These are phyloP conservation scores for Lipomyces sp. DNA, from an alignment of 805 yeast species.

Conservation along the genomic window DNA sequence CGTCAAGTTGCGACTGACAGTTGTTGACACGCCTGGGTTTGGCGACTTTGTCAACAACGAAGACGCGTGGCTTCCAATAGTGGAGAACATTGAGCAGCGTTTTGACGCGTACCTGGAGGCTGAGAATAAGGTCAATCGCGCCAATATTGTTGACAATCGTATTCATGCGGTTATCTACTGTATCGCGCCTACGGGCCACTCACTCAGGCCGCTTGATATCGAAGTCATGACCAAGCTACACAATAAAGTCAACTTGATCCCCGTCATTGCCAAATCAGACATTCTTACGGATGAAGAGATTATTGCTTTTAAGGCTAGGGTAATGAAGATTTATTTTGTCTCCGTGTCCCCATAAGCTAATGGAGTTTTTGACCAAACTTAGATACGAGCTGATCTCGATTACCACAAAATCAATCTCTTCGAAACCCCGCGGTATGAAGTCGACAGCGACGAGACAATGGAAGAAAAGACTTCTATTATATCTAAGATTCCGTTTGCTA, in stretches of 20 bases:
- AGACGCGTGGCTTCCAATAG: slow-evolving; percentile 81
- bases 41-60: slow-evolving; percentile 78
- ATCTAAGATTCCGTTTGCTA: slow-evolving; percentile 84
- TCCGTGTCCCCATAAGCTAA: too few relatives aligned
- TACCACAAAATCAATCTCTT: slow-evolving; percentile 77
- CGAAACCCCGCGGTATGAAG: slow-evolving; percentile 74
- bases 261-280: slow-evolving; percentile 93
- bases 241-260: slow-evolving; percentile 90
- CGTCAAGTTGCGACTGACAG: slow-evolving; percentile 80
- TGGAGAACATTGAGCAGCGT: slow-evolving; percentile 83
- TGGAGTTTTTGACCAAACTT: neutral
- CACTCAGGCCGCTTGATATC: slow-evolving; percentile 85
- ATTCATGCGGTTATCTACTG: slow-evolving; percentile 93
- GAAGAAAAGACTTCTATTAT: slow-evolving; percentile 68
- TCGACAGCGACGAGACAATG: slow-evolving; percentile 83
- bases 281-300: slow-evolving; percentile 89
- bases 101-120: slow-evolving; percentile 87
- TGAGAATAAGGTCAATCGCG: slow-evolving; percentile 81
- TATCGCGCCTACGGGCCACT: slow-evolving; percentile 97
- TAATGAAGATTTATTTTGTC: neutral
- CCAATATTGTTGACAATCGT: slow-evolving; percentile 74
- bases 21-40: slow-evolving; percentile 91
- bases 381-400: slow-evolving; percentile 69
- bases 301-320: slow-evolving; percentile 67
- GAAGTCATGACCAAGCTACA: slow-evolving; percentile 85